These are phyloP conservation scores for Talaromyces piceae DNA, from an alignment of 2,329 filamentous ascomycete species.

Conservation along the genomic window DNA sequence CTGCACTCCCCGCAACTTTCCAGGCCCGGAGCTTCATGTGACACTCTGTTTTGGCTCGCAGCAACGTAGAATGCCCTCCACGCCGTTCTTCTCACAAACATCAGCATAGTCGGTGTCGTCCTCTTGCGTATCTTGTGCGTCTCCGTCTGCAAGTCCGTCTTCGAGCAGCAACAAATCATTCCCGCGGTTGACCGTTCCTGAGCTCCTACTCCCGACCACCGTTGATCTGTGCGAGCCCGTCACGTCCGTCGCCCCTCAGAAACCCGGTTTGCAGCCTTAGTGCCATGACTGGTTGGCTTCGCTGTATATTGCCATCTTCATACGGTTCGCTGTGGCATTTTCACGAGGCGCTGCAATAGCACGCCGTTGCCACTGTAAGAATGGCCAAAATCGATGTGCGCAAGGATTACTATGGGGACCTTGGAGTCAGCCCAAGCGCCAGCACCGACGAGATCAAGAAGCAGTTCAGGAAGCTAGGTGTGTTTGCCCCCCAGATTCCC, in stretches of 20 bases:
- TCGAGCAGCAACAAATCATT: not conserved
- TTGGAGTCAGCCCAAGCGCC: constrained; percentile 62
- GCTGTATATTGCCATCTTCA: constrained; percentile 11
- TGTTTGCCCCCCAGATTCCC: not conserved
- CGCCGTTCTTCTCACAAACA: not conserved
- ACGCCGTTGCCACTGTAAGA: constrained; percentile 23
- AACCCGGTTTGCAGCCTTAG: not conserved
- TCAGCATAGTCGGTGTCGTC: not conserved
- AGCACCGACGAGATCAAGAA: constrained; percentile 72
- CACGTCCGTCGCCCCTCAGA: too few species aligned
- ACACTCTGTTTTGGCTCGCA: not conserved
- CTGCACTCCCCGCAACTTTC: not conserved
- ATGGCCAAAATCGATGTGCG: constrained; percentile 64
- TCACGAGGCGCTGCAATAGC: constrained; percentile 11
- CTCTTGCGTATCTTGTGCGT: not conserved
- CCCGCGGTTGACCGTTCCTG: not conserved
- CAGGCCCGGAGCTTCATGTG: not conserved
- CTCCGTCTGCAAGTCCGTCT: not conserved
- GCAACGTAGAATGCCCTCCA: not conserved
- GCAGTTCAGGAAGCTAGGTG: constrained; percentile 77
- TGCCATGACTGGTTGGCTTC: constrained; percentile 10
- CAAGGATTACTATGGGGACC: constrained; percentile 78
- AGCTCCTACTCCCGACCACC: not conserved
- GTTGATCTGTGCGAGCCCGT: not conserved
- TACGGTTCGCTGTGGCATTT: not conserved